These are phyloP conservation scores for Gracilaria gracilis DNA, from an alignment of 23 red algal genomes.

Conservation along the genomic window DNA sequence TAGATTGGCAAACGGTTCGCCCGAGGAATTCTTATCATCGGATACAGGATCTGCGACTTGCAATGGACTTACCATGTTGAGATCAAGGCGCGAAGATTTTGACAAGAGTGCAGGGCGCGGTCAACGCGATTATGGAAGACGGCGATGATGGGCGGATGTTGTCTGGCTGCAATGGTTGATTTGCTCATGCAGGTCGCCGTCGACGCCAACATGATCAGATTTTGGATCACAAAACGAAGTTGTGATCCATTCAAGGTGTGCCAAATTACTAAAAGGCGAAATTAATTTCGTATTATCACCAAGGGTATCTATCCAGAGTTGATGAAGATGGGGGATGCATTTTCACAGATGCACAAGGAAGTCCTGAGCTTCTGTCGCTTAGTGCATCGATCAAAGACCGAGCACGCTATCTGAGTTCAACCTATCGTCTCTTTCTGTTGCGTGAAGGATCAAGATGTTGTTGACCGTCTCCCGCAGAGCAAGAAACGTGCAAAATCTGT, in stretches of 20 bases:
- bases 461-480: not conserved
- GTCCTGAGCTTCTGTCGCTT: too few relatives aligned
- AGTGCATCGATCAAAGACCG: too few relatives aligned
- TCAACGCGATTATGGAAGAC: not conserved
- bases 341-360: too few relatives aligned
- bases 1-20: not conserved
- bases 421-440: not conserved
- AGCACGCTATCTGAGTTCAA: too few relatives aligned
- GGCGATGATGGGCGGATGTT: not conserved
- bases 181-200: not conserved
- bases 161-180: not conserved
- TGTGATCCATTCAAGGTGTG: not conserved
- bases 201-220: not conserved
- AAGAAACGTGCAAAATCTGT: not conserved
- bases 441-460: not conserved
- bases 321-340: too few relatives aligned
- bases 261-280: not conserved
- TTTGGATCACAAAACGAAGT: not conserved
- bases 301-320: too few relatives aligned
- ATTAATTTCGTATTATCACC: not conserved
- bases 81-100: not conserved
- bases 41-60: not conserved
- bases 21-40: not conserved
- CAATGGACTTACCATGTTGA: constrained; percentile 25
- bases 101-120: not conserved